Base-by-base conservation (phyloP, 768 basidiomycete genomes). In the Mycena latifolia region DNA sequence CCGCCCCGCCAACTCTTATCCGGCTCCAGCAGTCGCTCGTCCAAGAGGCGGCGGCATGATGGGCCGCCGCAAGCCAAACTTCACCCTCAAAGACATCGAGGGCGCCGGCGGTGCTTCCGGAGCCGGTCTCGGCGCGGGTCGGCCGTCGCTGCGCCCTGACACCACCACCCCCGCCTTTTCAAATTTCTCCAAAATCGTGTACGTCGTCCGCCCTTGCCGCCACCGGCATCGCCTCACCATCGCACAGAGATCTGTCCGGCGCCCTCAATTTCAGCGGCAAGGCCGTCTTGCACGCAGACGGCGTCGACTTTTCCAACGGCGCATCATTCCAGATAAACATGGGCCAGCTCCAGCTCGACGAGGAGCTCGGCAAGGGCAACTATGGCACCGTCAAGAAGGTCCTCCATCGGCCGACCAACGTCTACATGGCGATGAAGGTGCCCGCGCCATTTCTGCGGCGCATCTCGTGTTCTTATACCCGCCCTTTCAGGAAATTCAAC, bases 351-450 rank as follows among this genome's bases (percentile, higher is more conserved):
- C 86, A 93, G 69, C 86, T 99, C 62, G 85, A 92, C 65, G 96
- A 98, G 73, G 98, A 99, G 78, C 87, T 99, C 56, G 98, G 98
- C 35, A 91, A 90, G 73, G 98, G 98, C 35, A 98, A 98, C 77
- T 99, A 99, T 73, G 98, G 98, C 46, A 97, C 96, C 2, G 98
- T 99, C 5, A 96, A 96, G 83, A 94, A 93, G 77, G 97, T 98
- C 1, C 81, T 95, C 37, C 97, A 99, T 76, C 93, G 88, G 65
- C 96, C 96, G 5, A 98, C 95, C 11, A 96, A 96, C 58, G 95
- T 98, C 48, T 87, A 87, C 63, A 98, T 99, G 96, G 97, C 97
- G 15, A 97, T 99, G 95, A 99, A 99, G 91, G 97, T 96, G 56
- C 54, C 82, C 74, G 25, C 24, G 67, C 63, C 63, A 52, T 39